These are phyloP conservation scores for Solanum hybrid DNA, from an alignment of 305 asterid genomes.

Conservation along the genomic window DNA sequence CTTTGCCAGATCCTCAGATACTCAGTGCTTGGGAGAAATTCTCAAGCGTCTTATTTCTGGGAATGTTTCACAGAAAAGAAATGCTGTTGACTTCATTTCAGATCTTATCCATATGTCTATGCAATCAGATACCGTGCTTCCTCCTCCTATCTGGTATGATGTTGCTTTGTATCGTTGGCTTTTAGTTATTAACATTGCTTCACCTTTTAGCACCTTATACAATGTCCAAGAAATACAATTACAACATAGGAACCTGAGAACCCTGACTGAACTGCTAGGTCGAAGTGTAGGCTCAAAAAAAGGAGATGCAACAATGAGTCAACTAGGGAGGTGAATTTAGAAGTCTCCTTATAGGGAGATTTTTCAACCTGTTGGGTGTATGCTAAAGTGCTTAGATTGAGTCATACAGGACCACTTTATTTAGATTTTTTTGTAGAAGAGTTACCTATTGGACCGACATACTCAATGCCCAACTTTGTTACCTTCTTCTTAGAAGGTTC, in stretches of 20 bases:
- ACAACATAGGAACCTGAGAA: background rate
- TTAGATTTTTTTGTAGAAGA: background rate
- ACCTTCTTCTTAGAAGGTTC: background rate
- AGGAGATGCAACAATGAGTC: background rate
- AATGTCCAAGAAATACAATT: background rate
- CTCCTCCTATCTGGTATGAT: constrained; percentile 48
- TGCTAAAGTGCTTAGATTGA: background rate
- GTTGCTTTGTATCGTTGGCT: background rate
- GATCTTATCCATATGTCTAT: constrained; percentile 49
- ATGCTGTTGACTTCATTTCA: constrained; percentile 67
- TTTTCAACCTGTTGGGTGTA: background rate
- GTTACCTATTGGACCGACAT: background rate
- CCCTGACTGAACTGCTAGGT: background rate
- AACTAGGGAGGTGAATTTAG: background rate
- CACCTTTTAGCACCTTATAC: background rate
- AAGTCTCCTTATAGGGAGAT: background rate
- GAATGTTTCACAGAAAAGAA: constrained; percentile 53
- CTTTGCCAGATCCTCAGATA: constrained; percentile 55
- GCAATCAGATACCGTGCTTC: constrained; percentile 37
- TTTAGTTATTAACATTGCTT: background rate
- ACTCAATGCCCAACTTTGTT: background rate
- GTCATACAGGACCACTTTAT: background rate
- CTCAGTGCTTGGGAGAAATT: constrained; percentile 50
- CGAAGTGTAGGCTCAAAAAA: background rate
- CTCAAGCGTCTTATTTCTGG: constrained; percentile 46